Percentiles rank a stretch among this genome's conserved stretches.
These are phyloP conservation scores for Myxozyma mucilagina DNA, from an alignment of 805 yeast species.

Conservation along the genomic window DNA sequence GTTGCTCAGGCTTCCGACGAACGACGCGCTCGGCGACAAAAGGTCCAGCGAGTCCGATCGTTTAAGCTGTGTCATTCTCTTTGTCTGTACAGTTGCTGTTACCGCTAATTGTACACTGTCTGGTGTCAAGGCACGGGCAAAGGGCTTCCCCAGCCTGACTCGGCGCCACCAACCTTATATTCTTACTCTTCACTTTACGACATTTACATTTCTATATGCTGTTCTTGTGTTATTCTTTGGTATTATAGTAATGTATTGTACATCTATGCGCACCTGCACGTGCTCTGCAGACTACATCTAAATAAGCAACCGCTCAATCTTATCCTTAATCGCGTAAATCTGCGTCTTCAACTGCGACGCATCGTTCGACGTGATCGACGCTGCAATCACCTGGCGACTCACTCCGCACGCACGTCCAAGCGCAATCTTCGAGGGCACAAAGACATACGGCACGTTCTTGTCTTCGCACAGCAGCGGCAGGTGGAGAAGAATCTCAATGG, in stretches of 20 bases:
- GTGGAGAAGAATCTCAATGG: conserved; percentile 96
- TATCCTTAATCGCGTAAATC: conserved; percentile 96
- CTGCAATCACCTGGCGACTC: conserved; percentile 98
- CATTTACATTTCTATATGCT: not conserved
- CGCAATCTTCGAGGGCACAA: conserved; percentile 97
- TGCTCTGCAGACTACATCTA: conserved; percentile 44
- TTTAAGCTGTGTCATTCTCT: conserved; percentile 3
- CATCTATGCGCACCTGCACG: not conserved
- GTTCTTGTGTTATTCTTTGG: not conserved
- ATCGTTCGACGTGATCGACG: conserved; percentile 96
- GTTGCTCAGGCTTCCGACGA: conserved; percentile 19
- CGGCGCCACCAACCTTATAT: not conserved
- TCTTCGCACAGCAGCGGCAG: conserved; percentile 98
- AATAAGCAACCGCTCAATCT: conserved; percentile 95
- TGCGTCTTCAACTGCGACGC: conserved; percentile 97
- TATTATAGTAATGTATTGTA: not conserved
- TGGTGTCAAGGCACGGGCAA: not conserved
- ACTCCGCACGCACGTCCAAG: conserved; percentile 99
- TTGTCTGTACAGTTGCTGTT: not conserved
- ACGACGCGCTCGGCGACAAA: conserved; percentile 29
- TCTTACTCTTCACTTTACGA: not conserved
- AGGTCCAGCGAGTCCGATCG: conserved; percentile 30
- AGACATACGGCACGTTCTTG: conserved; percentile 98
- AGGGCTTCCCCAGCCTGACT: no score
- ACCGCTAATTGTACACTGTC: not conserved